Base-by-base conservation (phyloP, 2,329 filamentous ascomycete genomes). In the Trichoderma sp. region DNA sequence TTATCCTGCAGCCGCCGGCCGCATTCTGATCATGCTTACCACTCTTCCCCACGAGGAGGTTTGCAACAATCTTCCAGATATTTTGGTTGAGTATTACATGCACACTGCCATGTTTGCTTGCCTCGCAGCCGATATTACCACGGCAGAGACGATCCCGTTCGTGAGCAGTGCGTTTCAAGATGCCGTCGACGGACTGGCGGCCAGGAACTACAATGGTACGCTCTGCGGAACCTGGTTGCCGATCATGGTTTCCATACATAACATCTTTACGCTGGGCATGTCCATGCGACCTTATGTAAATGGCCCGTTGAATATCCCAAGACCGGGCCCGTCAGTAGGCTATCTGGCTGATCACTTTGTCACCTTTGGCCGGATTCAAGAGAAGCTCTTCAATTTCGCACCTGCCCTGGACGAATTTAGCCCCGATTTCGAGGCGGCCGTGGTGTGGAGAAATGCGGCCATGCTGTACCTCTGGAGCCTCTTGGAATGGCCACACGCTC, bases 51-150 rank as follows among this genome's bases (percentile, higher is more conserved):
- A 80, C 53, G 73, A 76, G 0, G 77, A 81, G 4, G 73, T 81
- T 4, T 79, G 79, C 2, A 78, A 79, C 13, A 79, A 83, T 11
- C 73, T 86, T 3, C 80, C 81, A 32, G 81, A 84, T 32, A 85
- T 85, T 64, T 80, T 86, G 3, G 80, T 85, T 59, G 84, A 86
- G 75, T 85, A 85, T 50, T 85, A 85, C 72, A 81, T 84, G 72
- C 84, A 86, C 75, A 85, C 83, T 59, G 81, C 82, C 4, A 80
- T 82, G 4, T 80, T 83, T 7, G 85, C 83, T 74, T 84, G 85
- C 80, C 83, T 86, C 58, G 84, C 84, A 0, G 81, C 84, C 36
- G 72, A 82, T 59, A 75, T 77, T 0, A 74, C 77, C n/a, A 53
- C 13, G n/a, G 74, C 78, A 39, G 75, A 73, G 17, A 76, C 76